Percentiles rank a stretch among this genome's conserved stretches.
phyloP scores from a whole-genome alignment of 345 rosid species.

The Citrus sinensis region DNA sequence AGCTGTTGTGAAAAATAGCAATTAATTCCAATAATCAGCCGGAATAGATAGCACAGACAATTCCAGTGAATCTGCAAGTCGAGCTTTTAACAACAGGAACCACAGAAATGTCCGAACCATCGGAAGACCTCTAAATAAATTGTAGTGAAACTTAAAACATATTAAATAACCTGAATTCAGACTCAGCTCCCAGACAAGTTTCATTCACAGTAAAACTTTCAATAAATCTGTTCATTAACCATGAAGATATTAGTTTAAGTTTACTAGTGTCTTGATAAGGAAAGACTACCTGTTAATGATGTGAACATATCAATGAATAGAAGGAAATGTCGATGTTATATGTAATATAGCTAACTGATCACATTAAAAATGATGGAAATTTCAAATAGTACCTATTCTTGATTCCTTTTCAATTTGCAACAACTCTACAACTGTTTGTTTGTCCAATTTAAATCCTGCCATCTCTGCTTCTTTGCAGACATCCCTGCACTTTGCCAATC shows the following conservation, averaged over 20 bases:
- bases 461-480: constrained; percentile 66
- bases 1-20: neutral
- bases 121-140: neutral
- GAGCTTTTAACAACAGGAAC: neutral
- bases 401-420: constrained; percentile 38
- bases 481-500: constrained; percentile 67
- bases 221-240: neutral
- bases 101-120: neutral
- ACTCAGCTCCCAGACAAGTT: neutral
- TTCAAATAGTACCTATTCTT: constrained; percentile 13
- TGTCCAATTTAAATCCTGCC: constrained; percentile 68
- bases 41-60: neutral
- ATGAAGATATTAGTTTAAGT: neutral
- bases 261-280: neutral
- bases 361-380: neutral
- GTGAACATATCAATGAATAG: neutral
- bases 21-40: neutral
- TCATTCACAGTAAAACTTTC: neutral
- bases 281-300: neutral
- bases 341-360: neutral
- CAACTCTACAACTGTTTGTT: constrained; percentile 27
- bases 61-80: neutral
- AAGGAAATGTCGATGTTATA: neutral
- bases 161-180: neutral
- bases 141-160: neutral